phyloP scores from a whole-genome alignment of 805 yeast species.

The Ogataea haglerorum region DNA sequence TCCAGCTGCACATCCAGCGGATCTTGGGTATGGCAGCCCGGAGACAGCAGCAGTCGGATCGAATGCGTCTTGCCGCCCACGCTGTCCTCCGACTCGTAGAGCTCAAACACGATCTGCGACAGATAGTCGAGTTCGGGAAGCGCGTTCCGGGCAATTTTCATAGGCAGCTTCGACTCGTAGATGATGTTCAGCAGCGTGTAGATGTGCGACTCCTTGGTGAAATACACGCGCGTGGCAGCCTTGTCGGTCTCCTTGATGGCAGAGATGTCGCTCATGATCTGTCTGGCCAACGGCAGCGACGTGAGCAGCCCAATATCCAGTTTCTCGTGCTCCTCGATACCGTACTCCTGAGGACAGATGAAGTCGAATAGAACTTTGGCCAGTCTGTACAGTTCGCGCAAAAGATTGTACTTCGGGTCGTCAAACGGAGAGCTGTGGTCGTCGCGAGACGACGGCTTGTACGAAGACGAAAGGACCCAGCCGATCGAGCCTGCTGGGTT shows the following conservation, averaged over 20 bases:
- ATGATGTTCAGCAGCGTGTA: conserved; percentile 88
- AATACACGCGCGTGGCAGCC: conserved; percentile 84
- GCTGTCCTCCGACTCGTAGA: conserved; percentile 76
- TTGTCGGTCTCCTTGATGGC: conserved; percentile 72
- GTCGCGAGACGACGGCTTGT: conserved; percentile 29
- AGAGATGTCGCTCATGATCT: conserved; percentile 75
- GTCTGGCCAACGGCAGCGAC: conserved; percentile 88
- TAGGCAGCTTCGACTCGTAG: conserved; percentile 91
- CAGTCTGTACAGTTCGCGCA: conserved; percentile 83
- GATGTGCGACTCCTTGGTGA: conserved; percentile 96
- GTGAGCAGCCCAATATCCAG: conserved; percentile 94
- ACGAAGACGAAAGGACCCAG: conserved; percentile 52
- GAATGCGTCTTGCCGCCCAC: conserved; percentile 79
- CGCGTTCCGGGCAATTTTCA: conserved; percentile 91
- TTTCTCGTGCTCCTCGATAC: conserved; percentile 92
- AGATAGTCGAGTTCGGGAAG: conserved; percentile 94
- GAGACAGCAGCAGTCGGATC: conserved; percentile 85
- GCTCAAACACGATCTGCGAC: conserved; percentile 90
- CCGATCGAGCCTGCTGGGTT: conserved; percentile 63
- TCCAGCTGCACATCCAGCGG: conserved; percentile 96
- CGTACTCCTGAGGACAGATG: conserved; percentile 98
- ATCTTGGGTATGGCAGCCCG: conserved; percentile 98
- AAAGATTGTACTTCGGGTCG: conserved; percentile 70
- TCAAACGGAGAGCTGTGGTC: conserved; percentile 55
- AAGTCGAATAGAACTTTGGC: conserved; percentile 94